Base-by-base conservation (phyloP, 2,329 filamentous ascomycete genomes). In the Aspergillus pseudotamarii region DNA sequence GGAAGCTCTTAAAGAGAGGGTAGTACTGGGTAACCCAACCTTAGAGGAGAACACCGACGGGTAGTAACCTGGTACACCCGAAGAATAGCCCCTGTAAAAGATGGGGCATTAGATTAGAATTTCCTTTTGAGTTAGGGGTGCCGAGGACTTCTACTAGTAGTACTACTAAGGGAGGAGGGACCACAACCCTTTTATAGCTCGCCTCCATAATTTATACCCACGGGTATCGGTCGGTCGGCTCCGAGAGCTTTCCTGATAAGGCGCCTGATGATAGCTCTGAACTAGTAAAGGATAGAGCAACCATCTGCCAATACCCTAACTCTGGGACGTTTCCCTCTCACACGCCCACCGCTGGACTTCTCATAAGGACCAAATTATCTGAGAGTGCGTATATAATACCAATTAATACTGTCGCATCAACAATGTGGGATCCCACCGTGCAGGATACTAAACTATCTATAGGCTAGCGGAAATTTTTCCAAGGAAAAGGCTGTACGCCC, bases 401-500 rank as follows among this genome's bases (percentile, higher is more conserved):
- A 19, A 21, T 59, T 50, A 19, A 9, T 61, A 61, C 55, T 34
- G 62, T 64, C 14, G 51, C 59, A 64, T 60, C 60, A 65, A 58
- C 46, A 46, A 53, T 61, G 62, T 61, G 60, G 62, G 58, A 61
- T 61, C 51, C 46, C 57, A 65, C 56, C 45, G 59, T 61, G 64
- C 62, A 66, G 55, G 67, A 59, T 53, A 58, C 68, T 69, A 68
- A 61, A 54, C 63, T 60, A 41, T 62, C 62, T 54, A 38, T 60
- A 57, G 57, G 58, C 60, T 61, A 59, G 64, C 60, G 50, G 58
- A 53, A 56, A 61, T 58, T 57, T 38, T 45, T 59, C 57, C 64
- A 63, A 67, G 63, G 60, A 62, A 48, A 62, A 61, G 63, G 50
- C 62, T 60, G 36, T 41, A 41, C 56, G 36, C 38, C 45, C 41